phyloP scores from a whole-genome alignment of 1,284 basidiomycete genomes.

The Sanghuangporus sanghuang region DNA sequence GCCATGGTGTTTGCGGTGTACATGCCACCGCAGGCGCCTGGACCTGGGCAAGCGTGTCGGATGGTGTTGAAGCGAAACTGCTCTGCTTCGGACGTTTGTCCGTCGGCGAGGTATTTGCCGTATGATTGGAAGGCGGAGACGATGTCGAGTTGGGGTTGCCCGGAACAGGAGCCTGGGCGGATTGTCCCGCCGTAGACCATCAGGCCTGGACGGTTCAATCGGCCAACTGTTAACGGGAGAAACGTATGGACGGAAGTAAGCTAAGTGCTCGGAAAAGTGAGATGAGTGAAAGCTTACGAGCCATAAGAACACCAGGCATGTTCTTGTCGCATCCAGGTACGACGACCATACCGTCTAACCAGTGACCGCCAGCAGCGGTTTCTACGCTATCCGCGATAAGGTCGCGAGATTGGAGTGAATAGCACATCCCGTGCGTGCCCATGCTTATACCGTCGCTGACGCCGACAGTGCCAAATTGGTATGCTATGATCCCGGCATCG shows the following conservation, averaged over 20 bases:
- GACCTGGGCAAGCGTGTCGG: conserved; percentile 89
- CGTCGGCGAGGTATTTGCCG: conserved; percentile 88
- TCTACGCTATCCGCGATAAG: conserved; percentile 97
- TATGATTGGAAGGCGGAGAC: conserved; percentile 96
- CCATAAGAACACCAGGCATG: conserved; percentile 95
- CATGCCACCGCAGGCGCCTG: conserved; percentile 95
- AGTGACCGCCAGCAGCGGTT: conserved; percentile 94
- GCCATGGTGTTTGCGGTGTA: conserved; percentile 98
- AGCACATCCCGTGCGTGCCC: conserved; percentile 91
- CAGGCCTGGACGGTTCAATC: conserved; percentile 89
- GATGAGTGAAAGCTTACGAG: conserved; percentile 51
- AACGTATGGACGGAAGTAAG: not conserved
- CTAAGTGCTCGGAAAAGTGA: conserved; percentile 1
- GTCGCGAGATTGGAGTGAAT: conserved; percentile 93
- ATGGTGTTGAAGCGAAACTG: conserved; percentile 77
- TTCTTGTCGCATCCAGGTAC: conserved; percentile 98
- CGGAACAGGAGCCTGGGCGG: conserved; percentile 82
- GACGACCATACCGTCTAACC: conserved; percentile 97
- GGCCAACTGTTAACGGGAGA: conserved; percentile 54
- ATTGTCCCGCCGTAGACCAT: conserved; percentile 99
- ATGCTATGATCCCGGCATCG: conserved; percentile 78
- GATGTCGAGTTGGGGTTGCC: conserved; percentile 80
- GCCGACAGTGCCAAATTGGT: conserved; percentile 96
- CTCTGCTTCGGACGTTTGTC: conserved; percentile 81
- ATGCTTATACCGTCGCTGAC: conserved; percentile 98